Percentiles rank a stretch among this genome's conserved stretches.
Conservation (phyloP, 768 basidiomycete species). For the Panaeolus cyanescens region DNA sequence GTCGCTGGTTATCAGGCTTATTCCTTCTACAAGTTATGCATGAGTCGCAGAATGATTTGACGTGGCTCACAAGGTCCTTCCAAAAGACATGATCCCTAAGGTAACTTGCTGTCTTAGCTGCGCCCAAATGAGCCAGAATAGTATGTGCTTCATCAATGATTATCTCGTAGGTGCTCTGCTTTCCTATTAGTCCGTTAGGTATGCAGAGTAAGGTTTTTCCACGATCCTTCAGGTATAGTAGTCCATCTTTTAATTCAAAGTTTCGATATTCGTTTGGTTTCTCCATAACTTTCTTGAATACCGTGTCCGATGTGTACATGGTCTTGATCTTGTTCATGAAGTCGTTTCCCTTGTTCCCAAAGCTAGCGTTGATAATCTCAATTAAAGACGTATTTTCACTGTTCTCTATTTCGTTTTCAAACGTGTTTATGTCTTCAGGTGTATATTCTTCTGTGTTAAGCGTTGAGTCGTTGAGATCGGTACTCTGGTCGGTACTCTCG, state of each 20-base stretch:
- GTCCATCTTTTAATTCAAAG: slow-evolving; percentile 17
- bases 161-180: slow-evolving; percentile 24
- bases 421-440: background rate
- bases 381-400: background rate
- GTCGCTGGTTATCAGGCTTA: slow-evolving; percentile 26
- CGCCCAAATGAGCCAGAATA: slow-evolving; percentile 39
- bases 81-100: slow-evolving; percentile 39
- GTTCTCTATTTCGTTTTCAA: background rate
- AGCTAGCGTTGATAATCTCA: background rate
- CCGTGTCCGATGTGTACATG: no score
- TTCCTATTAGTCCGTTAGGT: slow-evolving; percentile 18
- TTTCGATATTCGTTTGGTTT: slow-evolving; percentile 19
- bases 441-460: no score
- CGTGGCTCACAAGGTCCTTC: slow-evolving; percentile 31
- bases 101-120: slow-evolving; percentile 31
- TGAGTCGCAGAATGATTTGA: slow-evolving; percentile 27
- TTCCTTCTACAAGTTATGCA: slow-evolving; percentile 19
- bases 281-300: slow-evolving; percentile 1
- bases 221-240: slow-evolving; percentile 17
- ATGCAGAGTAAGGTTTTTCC: slow-evolving; percentile 18
- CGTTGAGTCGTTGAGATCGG: no score
- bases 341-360: background rate
- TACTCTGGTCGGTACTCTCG: slow-evolving; percentile 10
- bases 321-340: no score
- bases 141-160: slow-evolving; percentile 39